These are phyloP conservation scores for Brassica balearica DNA, from an alignment of 441 rosid genomes.

Conservation along the genomic window DNA sequence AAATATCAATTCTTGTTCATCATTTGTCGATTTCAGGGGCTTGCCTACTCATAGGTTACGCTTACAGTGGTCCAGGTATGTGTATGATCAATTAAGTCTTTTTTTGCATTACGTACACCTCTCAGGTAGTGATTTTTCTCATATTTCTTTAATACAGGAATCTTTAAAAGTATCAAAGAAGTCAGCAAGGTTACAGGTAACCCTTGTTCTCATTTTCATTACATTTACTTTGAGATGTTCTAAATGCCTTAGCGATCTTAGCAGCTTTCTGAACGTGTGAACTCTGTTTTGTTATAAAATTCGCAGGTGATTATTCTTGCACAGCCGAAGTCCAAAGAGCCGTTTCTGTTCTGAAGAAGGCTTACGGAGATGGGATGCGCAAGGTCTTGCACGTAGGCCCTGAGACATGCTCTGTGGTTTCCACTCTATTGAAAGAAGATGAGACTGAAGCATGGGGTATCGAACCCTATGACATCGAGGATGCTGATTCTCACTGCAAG, in stretches of 20 bases:
- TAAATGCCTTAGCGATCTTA: background rate
- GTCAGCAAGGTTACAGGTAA: conserved; percentile 66
- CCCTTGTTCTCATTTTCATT: conserved; percentile 15
- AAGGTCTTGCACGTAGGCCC: conserved; percentile 79
- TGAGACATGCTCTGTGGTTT: conserved; percentile 69
- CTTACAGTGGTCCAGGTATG: conserved; percentile 69
- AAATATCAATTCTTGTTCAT: background rate
- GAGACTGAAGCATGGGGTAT: conserved; percentile 80
- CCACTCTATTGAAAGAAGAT: conserved; percentile 64
- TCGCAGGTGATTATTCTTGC: conserved; percentile 67
- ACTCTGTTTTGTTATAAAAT: background rate
- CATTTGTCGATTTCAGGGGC: conserved; percentile 55
- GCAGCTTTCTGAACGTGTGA: background rate
- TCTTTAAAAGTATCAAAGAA: conserved; percentile 58
- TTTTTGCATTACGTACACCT: conserved; percentile 9
- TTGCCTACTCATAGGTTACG: conserved; percentile 72
- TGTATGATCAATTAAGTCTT: background rate
- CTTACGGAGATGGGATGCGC: conserved; percentile 72
- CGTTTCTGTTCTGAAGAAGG: conserved; percentile 60
- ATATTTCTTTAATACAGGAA: conserved; percentile 44
- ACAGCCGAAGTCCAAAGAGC: conserved; percentile 65
- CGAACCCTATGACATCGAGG: conserved; percentile 78
- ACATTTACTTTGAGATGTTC: background rate
- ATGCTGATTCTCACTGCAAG: conserved; percentile 69
- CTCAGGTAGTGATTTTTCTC: background rate